phyloP scores from a whole-genome alignment of 2,329 filamentous ascomycete species.

The Gliomastix tumulicola region DNA sequence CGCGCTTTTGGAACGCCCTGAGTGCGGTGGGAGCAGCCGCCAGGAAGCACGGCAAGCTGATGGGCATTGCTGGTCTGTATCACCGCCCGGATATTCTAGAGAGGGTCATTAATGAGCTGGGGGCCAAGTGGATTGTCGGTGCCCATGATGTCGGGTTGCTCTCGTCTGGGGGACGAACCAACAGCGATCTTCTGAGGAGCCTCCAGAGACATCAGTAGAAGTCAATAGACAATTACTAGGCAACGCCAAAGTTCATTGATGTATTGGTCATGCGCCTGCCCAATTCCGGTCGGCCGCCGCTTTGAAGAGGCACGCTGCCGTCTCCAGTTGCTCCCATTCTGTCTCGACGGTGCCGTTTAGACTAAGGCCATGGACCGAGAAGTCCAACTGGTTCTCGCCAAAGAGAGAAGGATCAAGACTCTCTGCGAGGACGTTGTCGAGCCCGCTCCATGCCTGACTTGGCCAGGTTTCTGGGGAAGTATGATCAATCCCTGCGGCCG shows the following conservation, averaged over 20 bases:
- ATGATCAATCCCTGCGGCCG: no score
- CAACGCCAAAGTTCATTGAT: no score
- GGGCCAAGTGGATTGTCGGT: conserved; percentile 1
- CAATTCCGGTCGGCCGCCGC: no score
- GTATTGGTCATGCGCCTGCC: no score
- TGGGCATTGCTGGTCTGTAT: conserved; percentile 15
- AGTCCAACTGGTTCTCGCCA: no score
- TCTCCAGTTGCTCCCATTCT: neutral
- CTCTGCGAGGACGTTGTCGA: neutral
- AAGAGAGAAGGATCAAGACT: neutral
- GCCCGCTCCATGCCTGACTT: neutral
- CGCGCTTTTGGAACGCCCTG: conserved; percentile 8
- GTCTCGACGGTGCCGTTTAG: neutral
- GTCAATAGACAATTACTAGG: no score
- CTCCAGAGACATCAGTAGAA: neutral
- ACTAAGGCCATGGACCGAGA: neutral
- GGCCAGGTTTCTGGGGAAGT: no score
- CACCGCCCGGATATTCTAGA: conserved; percentile 7
- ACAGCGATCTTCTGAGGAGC: neutral
- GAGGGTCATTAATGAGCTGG: conserved; percentile 2
- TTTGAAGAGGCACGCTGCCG: neutral
- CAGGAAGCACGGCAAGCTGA: conserved; percentile 10
- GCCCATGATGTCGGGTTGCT: neutral
- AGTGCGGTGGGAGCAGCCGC: conserved; percentile 8
- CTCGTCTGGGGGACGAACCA: neutral